A percentile compares a stretch with the other conserved stretches of the same genome.
These are phyloP conservation scores for Sugiyamaella qingdaonensis DNA, from an alignment of 805 yeast species.

Conservation along the genomic window DNA sequence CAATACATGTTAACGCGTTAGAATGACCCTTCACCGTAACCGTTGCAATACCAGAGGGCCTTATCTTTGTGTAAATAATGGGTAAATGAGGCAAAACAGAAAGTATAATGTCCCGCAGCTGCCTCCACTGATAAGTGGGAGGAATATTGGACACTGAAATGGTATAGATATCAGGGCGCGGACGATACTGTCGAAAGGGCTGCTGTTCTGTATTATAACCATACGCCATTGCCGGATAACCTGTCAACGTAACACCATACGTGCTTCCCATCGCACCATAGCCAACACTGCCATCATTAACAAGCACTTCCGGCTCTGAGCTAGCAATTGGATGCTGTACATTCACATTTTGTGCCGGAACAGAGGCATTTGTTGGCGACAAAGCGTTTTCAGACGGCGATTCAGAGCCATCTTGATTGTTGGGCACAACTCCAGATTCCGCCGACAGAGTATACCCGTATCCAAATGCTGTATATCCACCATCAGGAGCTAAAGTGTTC, in stretches of 20 bases:
- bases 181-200: neutral
- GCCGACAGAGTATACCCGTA: neutral
- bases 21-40: conserved; percentile 17
- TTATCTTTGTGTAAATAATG: conserved; percentile 17
- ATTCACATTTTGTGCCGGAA: neutral
- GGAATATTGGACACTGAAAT: conserved; percentile 15
- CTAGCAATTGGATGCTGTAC: too few relatives aligned
- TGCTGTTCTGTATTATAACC: conserved; percentile 5
- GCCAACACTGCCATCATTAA: too few relatives aligned
- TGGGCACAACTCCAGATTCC: neutral
- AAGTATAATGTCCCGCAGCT: conserved; percentile 15
- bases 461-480: neutral
- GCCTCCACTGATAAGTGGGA: conserved; percentile 32
- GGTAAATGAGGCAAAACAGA: conserved; percentile 11
- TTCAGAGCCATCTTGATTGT: neutral
- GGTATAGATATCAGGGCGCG: conserved; percentile 2
- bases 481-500: neutral
- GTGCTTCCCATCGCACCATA: too few relatives aligned
- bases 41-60: conserved; percentile 16
- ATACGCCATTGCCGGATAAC: too few relatives aligned
- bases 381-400: neutral
- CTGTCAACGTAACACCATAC: too few relatives aligned
- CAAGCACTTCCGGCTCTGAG: too few relatives aligned
- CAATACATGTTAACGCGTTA: conserved; percentile 12
- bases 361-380: neutral